Base-by-base conservation (phyloP, 2,329 filamentous ascomycete species). In the Herpotrichia juniperi region DNA sequence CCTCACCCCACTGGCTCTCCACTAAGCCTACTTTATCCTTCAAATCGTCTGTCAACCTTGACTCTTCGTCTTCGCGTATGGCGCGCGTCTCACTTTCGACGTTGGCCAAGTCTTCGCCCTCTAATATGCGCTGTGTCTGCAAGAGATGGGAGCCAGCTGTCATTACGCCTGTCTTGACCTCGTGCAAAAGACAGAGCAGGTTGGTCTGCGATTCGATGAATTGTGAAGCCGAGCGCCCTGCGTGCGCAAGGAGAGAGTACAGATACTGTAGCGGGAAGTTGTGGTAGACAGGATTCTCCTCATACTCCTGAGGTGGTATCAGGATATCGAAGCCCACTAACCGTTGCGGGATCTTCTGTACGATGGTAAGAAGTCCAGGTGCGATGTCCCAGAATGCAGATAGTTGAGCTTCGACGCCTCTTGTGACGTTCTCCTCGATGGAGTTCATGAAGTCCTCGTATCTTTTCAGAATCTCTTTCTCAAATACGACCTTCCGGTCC, bases 311-410 rank as follows among this genome's bases (percentile, higher is more conserved):
- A 0, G 82, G 70, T 0, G 94, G 93, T 40, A 97, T 92, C 62
- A 89, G 84, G 42, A 96, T 83, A 19, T 85, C 79, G 73, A 96
- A 92, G 1, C 76, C 76, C 3, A 68, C 62, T 22, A 83, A 69
- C n/a, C 81, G 75, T 1, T 75, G 70, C 0, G 92, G 93, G 19
- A 97, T 87, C 64, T 89, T 89, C 53, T 96, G 90, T 10, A 96
- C 82, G 42, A 97, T 79, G 14, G 87, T 82, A 22, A 88, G 81
- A 0, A 99, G 81, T 3, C 87, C 86, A 2, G 94, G 94, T 1
- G 93, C 93, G 64, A 97, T 96, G 68, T 99, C 94, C 94, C 94
- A 99, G 72, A 97, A 99, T 0, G 93, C 93, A 9, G 89, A 93
- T 2, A 97, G 83, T 74, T 97, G 94, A 49, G 91, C 85, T 70